Evolutionary conservation across 2,329 filamentous ascomycete species (phyloP), one percentile per base, ranked within the genome.

Genomic region (Rhinocladiella similis): DNA sequence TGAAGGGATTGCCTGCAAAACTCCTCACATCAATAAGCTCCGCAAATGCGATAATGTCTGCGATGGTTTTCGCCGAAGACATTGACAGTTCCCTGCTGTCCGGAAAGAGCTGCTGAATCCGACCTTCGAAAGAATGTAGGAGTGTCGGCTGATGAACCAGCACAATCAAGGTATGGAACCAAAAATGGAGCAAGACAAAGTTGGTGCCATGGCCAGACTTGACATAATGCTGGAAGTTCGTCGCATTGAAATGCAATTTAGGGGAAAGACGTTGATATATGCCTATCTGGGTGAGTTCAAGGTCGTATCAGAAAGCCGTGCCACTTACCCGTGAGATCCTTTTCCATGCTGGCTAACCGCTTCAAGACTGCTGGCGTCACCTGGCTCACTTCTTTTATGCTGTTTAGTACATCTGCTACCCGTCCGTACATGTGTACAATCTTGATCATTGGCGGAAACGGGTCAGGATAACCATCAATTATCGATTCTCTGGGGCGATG

Each of bases 11-110:
- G 1, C 90, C 90, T 33, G 92, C 87, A 54, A 92, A 90, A 64
- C 90, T 92, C 69, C 90, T 91, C 0, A 89, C 85, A 69, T 95
- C 90, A 50, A 94, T 90, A 9, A 95, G 75, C 67, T 95, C 90
- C 0, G 90, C 89, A 70, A 95, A 95, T 1, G 89, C 87, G 7
- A 95, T 74, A 14, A 96, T 96, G 65, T 96, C 91, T 33, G 90
- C 90, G 58, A 96, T 94, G 0, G 91, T 95, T 75, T 95, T 96
- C 12, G 91, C 91, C 20, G 90, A 93, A 13, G 89, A 92, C 87
- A 93, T 92, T 58, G 89, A 90, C 4, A 85, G 67, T 69, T 94
- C 90, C 54, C 89, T 85, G 62, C 90, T 94, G 67, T 94, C 90
- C 0, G 88, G 84, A 36, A 91, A 84, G 1, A 96, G 78, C 54